Conservation (phyloP, 371 early-diverging fungal genomes). For the Mortierella sp. region DNA sequence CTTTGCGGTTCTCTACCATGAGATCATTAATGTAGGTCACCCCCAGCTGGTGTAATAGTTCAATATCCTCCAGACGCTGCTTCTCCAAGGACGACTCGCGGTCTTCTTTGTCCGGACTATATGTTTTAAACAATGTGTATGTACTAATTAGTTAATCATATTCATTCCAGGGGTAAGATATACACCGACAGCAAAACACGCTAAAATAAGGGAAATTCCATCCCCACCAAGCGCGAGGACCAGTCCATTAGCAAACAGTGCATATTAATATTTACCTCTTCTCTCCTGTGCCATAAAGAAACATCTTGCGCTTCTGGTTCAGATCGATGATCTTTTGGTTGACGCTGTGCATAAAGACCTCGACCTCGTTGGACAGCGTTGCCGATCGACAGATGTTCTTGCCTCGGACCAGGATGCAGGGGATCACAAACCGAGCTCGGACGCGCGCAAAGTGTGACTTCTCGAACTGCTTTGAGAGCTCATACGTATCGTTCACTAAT, state of each 20-base stretch:
- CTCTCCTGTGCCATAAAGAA: constrained; percentile 53
- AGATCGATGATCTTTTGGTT: constrained; percentile 52
- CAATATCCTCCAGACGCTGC: constrained; percentile 51
- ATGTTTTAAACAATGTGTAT: background rate
- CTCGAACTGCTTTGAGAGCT: constrained; percentile 52
- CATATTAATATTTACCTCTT: constrained; percentile 23
- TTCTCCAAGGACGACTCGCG: constrained; percentile 52
- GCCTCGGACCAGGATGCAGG: constrained; percentile 52
- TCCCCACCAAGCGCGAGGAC: too few relatives aligned
- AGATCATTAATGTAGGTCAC: constrained; percentile 57
- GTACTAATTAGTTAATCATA: background rate
- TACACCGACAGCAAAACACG: background rate
- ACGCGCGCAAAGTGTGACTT: constrained; percentile 58
- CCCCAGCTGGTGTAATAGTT: constrained; percentile 48
- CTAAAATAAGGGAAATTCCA: too few relatives aligned
- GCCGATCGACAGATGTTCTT: constrained; percentile 55
- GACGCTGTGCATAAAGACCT: constrained; percentile 54
- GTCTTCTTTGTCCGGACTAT: constrained; percentile 55
- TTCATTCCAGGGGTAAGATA: background rate
- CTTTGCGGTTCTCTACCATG: constrained; percentile 58
- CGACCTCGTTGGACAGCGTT: constrained; percentile 51
- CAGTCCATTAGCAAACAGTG: background rate
- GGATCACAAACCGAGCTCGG: constrained; percentile 53
- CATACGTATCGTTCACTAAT: constrained; percentile 53
- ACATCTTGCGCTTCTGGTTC: constrained; percentile 54